Percentiles rank a stretch among this genome's conserved stretches.
These are phyloP conservation scores for Phytophthora hibernalis DNA, from an alignment of 352 stramenopile species.

Conservation along the genomic window DNA sequence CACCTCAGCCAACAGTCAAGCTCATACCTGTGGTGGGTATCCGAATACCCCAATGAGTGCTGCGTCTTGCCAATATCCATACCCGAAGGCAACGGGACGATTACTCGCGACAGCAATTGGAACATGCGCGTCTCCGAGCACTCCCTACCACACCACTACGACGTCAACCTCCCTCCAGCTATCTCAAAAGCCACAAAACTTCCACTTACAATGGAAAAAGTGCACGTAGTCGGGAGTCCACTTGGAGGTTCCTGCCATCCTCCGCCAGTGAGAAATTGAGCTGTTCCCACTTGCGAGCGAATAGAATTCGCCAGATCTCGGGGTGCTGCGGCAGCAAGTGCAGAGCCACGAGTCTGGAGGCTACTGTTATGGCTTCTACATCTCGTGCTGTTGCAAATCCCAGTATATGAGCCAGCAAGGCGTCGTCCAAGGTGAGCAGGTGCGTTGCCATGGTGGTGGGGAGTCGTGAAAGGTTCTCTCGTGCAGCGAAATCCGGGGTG, in stretches of 20 bases:
- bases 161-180: not conserved
- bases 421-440: constrained; percentile 44
- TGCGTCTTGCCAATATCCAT: constrained; percentile 60
- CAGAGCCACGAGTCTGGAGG: constrained; percentile 43
- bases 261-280: constrained; percentile 57
- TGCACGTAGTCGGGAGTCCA: constrained; percentile 42
- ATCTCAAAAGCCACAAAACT: not conserved
- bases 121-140: constrained; percentile 66
- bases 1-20: not conserved
- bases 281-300: constrained; percentile 53
- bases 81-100: constrained; percentile 61
- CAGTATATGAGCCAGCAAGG: constrained; percentile 47
- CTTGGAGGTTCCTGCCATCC: constrained; percentile 22
- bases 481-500: constrained; percentile 4
- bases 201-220: constrained; percentile 47
- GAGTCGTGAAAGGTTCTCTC: constrained; percentile 10
- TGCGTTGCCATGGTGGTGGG: constrained; percentile 11
- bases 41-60: constrained; percentile 35
- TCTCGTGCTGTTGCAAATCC: constrained; percentile 43
- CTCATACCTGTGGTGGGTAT: constrained; percentile 51
- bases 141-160: constrained; percentile 20
- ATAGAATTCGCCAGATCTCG: constrained; percentile 58
- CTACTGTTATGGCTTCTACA: constrained; percentile 52
- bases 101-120: constrained; percentile 66
- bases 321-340: constrained; percentile 57